Evolutionary conservation across 2,329 filamentous ascomycete species (phyloP).

Genomic region (Emericellopsis atlantica): DNA sequence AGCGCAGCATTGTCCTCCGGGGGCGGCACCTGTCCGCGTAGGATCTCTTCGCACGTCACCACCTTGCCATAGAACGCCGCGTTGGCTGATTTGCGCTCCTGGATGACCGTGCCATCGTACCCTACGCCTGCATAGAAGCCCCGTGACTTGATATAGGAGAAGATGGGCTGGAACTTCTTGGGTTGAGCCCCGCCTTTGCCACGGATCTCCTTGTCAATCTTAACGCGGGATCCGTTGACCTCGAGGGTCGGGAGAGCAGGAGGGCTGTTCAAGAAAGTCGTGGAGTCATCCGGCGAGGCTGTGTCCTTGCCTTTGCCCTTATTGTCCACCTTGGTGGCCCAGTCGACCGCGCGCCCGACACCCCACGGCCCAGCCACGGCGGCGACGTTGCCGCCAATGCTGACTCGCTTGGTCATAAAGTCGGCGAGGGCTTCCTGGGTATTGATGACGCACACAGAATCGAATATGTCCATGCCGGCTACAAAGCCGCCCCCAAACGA

Average conservation of each 20-base stretch:
- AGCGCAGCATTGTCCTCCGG: constrained; percentile 5
- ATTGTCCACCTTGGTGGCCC: constrained; percentile 7
- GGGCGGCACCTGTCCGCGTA: constrained; percentile 25
- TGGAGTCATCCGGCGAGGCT: neutral
- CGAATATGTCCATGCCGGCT: constrained; percentile 76
- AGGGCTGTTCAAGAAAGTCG: neutral
- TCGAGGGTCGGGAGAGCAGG: neutral
- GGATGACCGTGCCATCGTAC: constrained; percentile 75
- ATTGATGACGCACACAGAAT: constrained; percentile 82
- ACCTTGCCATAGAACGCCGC: constrained; percentile 68
- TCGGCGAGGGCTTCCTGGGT: constrained; percentile 61
- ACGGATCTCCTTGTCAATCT: neutral
- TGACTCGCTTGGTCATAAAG: constrained; percentile 64
- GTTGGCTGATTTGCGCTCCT: constrained; percentile 81
- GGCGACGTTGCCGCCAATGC: constrained; percentile 66
- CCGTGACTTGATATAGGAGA: constrained; percentile 71
- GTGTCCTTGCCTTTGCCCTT: constrained; percentile 9
- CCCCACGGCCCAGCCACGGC: constrained; percentile 59
- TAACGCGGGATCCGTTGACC: neutral
- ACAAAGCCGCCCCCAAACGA: constrained; percentile 71
- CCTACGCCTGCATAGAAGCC: constrained; percentile 82
- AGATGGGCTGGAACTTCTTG: constrained; percentile 8
- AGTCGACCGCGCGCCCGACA: constrained; percentile 63
- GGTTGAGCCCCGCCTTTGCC: neutral
- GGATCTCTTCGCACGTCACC: constrained; percentile 31